Base-by-base conservation (phyloP, 2,329 filamentous ascomycete genomes). In the Parastagonospora nodorum region DNA sequence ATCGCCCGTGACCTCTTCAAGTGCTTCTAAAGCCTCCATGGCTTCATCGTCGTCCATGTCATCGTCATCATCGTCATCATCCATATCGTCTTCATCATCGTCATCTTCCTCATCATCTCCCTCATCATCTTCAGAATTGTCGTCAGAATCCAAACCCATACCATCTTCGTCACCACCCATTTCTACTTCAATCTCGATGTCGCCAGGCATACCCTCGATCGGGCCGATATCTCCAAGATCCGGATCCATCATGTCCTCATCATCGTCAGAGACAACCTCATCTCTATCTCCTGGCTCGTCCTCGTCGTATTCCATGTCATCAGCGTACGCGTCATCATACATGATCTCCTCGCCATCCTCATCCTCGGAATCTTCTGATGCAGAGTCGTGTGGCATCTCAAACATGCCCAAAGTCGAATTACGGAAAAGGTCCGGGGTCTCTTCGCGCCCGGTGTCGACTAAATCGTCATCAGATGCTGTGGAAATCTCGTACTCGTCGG, bases 381-480 rank as follows among this genome's bases (percentile, higher is more conserved):
- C 91, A 42, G 90, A 92, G 57, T 93, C 90, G 50, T 88, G 85
- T 42, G 87, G 85, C 58, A 89, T 88, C 71, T 97, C 94, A 45
- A 97, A 87, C 86, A 97, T 95, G 42, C 94, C 93, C 16, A 99
- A 80, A 1, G 95, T 91, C 2, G 94, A 97, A 73, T 97, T 96
- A 45, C 95, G 89, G 78, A 97, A 97, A 15, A 99, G 82, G 75
- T 99, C 94, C 28, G 95, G 94, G 5, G 95, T 99, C 71, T 97
- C 94, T 49, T 78, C 76, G 31, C 74, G 72, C 19, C 90, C 88
- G 54, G 92, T 89, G 15, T 92, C 89, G 33, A 92, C 77, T 53
- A 96, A 90, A 35, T 92, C 89, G 43, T 92, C 79, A 57, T 96
- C 92, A 9, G 93, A 97, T 19, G 96, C 84, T 1, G 93, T 96